Evolutionary conservation across 805 yeast species (phyloP), one percentile per base, ranked within the genome.

Genomic region (Citeromyces matritensis): DNA sequence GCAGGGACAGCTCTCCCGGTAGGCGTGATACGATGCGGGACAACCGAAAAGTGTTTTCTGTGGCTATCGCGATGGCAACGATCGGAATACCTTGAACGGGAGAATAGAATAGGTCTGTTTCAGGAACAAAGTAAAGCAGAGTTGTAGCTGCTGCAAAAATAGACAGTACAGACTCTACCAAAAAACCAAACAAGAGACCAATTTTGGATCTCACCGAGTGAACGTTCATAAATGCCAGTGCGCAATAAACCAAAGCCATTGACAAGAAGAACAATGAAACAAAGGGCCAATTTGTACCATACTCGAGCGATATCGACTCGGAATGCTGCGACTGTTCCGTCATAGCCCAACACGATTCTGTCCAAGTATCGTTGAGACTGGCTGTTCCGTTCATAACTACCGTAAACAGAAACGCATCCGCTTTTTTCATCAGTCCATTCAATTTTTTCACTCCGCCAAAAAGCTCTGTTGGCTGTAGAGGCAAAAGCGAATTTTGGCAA

Each of bases 11-110:
- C 35, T 65, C 71, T 9, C 56, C 61, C 6, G 66, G 57, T 5
- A 59, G 51, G 14, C 49, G 43, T 1, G 64, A 49, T 2, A 65
- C 45, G 4, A 63, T 42, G 9, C 52, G 45, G 14, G 65, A 47
- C 21, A 70, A 42, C 33, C 72, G 52, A 28, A 66, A 60, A 55
- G 57, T 58, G 40, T 66, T 68, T 36, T 67, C 73, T 11, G 58
- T 46, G 8, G 64, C 59, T 7, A 65, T 54, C 12, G 63, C 53
- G 2, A 60, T 35, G 3, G 65, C 56, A 5, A 60, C 41, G 33
- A 58, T 51, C 2, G 70, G 59, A 15, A 65, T 35, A 4, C 65
- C 46, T 24, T 49, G 57, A n/a, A 55, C 35, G 0, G 70, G 67
- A 5, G 54, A 42, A 30, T 60, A 55, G 17, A 51, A 42, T 24